Evolutionary conservation across 352 stramenopile species (phyloP).

Genomic region (Phytophthora pseudosyringae): DNA sequence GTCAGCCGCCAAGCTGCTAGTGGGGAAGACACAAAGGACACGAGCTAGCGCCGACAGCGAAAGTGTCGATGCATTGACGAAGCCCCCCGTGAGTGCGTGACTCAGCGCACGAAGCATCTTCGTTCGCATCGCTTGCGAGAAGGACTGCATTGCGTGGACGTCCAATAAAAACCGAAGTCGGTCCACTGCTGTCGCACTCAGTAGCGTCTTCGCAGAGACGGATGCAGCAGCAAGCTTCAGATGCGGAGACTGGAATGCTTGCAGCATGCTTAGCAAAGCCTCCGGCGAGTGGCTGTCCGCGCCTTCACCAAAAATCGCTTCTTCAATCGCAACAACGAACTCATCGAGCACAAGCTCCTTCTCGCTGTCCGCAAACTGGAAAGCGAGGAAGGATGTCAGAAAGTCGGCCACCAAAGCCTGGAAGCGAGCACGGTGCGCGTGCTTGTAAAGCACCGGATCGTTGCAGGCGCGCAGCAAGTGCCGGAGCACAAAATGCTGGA

Average conservation of each 20-base stretch:
- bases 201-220: conserved; percentile 6
- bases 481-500: conserved; percentile 62
- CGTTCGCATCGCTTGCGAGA: conserved; percentile 65
- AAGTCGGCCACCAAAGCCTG: conserved; percentile 45
- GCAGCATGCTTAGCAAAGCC: conserved; percentile 70
- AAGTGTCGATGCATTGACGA: conserved; percentile 40
- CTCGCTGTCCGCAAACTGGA: conserved; percentile 32
- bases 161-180: conserved; percentile 74
- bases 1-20: conserved; percentile 35
- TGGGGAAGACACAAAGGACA: conserved; percentile 63
- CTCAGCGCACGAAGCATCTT: conserved; percentile 57
- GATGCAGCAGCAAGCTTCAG: conserved; percentile 24
- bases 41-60: conserved; percentile 52
- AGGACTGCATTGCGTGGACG: conserved; percentile 79
- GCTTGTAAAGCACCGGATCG: conserved; percentile 82
- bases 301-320: conserved; percentile 60
- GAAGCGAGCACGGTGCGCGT: conserved; percentile 43
- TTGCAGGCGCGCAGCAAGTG: conserved; percentile 64
- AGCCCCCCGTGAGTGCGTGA: conserved; percentile 62
- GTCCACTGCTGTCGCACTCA: conserved; percentile 51
- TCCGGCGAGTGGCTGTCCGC: conserved; percentile 70
- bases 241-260: conserved; percentile 53
- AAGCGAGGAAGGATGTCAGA: conserved; percentile 45
- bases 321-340: conserved; percentile 43
- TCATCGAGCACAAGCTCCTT: conserved; percentile 30